Evolutionary conservation across 2,329 filamentous ascomycete genomes (phyloP).

Genomic region (Purpureocillium lavendulum): DNA sequence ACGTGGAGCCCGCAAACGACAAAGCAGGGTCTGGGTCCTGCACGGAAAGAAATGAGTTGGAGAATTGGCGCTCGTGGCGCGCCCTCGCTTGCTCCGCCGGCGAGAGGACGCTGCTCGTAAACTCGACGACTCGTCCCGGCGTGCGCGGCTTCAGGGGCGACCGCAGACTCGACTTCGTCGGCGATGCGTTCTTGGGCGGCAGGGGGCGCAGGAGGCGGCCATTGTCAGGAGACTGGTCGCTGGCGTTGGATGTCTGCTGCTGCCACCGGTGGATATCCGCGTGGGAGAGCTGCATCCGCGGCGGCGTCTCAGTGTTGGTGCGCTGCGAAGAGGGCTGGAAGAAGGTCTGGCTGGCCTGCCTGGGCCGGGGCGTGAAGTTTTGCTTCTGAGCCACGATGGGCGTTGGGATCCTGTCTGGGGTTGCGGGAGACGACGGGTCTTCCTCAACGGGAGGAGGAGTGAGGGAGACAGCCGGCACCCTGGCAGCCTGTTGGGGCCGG

Average conservation of each 20-base stretch:
- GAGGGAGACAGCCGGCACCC: too few relatives aligned
- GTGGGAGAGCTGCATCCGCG: conserved; percentile 31
- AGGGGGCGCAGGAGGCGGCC: conserved; percentile 36
- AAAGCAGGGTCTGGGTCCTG: neutral
- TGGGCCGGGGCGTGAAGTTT: conserved; percentile 37
- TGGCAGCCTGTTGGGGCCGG: conserved; percentile 1
- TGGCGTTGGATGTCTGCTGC: conserved; percentile 27
- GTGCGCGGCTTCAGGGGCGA: conserved; percentile 50
- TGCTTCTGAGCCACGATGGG: conserved; percentile 35
- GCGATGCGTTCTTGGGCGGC: conserved; percentile 43
- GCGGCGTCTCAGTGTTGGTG: conserved; percentile 23
- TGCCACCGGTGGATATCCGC: conserved; percentile 34
- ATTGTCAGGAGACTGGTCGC: conserved; percentile 27
- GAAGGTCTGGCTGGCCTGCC: conserved; percentile 25
- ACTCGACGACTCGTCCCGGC: conserved; percentile 50
- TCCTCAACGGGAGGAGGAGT: neutral
- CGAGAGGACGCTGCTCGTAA: conserved; percentile 41
- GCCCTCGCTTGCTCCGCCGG: conserved; percentile 31
- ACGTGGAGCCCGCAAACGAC: conserved; percentile 1
- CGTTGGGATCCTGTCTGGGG: conserved; percentile 22
- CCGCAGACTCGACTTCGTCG: conserved; percentile 47
- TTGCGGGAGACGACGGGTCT: conserved; percentile 14
- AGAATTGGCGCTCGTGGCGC: conserved; percentile 20
- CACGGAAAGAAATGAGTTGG: conserved; percentile 11
- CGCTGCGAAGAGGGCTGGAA: conserved; percentile 25